Evolutionary conservation across 768 basidiomycete species (phyloP).

Genomic region (Tricholomella constricta): DNA sequence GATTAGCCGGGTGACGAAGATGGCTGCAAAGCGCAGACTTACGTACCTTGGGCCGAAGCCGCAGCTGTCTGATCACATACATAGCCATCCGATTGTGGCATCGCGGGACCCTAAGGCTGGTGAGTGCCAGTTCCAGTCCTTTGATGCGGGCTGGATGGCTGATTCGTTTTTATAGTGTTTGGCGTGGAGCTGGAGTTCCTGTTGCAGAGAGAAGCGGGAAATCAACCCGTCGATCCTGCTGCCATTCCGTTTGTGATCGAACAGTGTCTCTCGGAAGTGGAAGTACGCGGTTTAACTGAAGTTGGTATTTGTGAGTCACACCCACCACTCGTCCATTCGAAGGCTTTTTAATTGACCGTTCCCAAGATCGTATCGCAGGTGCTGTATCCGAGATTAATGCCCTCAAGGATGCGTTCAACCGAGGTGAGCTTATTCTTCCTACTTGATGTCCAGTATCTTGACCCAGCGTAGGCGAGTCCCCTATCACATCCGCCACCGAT

Average conservation of each 20-base stretch:
- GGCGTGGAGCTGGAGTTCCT: constrained; percentile 75
- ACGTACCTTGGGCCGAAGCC: constrained; percentile 84
- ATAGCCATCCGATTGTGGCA: constrained; percentile 55
- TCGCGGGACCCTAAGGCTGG: constrained; percentile 78
- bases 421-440: constrained; percentile 42
- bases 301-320: constrained; percentile 75
- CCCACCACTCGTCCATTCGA: neutral
- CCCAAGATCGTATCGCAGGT: constrained; percentile 79
- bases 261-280: constrained; percentile 69
- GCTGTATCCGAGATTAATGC: constrained; percentile 68
- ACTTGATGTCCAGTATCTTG: neutral
- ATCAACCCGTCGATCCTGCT: constrained; percentile 51
- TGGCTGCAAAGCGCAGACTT: constrained; percentile 73
- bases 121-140: constrained; percentile 33
- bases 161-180: constrained; percentile 50
- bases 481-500: constrained; percentile 61
- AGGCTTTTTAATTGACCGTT: neutral
- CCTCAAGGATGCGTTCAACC: constrained; percentile 75
- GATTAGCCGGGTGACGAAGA: constrained; percentile 68
- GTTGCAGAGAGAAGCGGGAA: constrained; percentile 62
- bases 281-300: constrained; percentile 74
- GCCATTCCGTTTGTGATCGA: constrained; percentile 68
- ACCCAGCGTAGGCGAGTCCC: constrained; percentile 52
- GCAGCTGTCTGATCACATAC: constrained; percentile 72
- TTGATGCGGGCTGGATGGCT: constrained; percentile 4